Percentiles rank a stretch among this genome's conserved stretches.
Evolutionary conservation across 176 grass and related monocot genomes (phyloP).

Genomic region (Aegilops bicornis): DNA sequence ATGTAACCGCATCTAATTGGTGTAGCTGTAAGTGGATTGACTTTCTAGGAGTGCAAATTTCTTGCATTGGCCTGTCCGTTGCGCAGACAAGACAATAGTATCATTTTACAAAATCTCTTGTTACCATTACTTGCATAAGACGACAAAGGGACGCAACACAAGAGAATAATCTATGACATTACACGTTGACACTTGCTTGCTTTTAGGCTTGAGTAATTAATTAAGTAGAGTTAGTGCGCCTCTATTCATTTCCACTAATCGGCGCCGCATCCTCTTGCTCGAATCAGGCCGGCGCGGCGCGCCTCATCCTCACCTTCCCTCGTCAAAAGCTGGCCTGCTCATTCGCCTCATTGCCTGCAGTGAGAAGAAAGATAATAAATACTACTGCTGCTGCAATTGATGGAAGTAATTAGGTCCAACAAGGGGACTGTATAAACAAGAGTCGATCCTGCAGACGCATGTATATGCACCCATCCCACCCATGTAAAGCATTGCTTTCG

Average conservation of each 20-base stretch:
- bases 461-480: neutral
- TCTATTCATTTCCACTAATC: neutral
- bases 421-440: neutral
- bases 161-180: neutral
- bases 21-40: neutral
- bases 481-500: neutral
- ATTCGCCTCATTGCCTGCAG: neutral
- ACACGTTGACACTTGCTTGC: neutral
- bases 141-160: neutral
- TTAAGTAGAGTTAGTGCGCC: neutral
- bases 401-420: neutral
- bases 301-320: constrained; percentile 2
- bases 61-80: neutral
- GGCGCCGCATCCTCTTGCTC: neutral
- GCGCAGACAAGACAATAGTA: neutral
- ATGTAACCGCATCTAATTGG: neutral
- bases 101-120: neutral
- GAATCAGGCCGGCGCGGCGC: neutral
- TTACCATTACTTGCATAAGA: neutral
- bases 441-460: neutral
- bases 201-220: neutral
- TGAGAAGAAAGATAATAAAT: neutral
- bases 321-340: constrained; percentile 15
- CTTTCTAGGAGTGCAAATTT: neutral
- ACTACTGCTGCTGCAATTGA: neutral